phyloP scores from a whole-genome alignment of 139 green algal species.

The Edaphochlamys debaryana region DNA sequence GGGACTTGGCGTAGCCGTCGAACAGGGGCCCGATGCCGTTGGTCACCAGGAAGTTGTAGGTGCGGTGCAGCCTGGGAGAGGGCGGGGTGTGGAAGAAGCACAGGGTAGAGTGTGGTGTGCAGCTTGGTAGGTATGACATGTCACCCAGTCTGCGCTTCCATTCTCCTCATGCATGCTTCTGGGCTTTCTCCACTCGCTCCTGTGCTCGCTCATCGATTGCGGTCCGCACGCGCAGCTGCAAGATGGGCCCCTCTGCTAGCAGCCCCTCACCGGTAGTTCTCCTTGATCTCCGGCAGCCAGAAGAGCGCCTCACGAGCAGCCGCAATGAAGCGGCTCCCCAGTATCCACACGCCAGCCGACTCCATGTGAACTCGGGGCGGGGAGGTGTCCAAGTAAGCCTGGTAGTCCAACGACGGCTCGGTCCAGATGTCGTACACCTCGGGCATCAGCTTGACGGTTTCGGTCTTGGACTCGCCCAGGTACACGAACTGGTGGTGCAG shows the following conservation, averaged over 20 bases:
- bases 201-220: too few species aligned
- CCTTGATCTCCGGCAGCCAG: not conserved
- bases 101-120: too few species aligned
- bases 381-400: not conserved
- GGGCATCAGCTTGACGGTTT: not conserved
- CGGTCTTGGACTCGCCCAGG: not conserved
- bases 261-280: constrained; percentile 1
- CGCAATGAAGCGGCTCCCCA: not conserved
- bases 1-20: not conserved
- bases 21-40: not conserved
- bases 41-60: not conserved
- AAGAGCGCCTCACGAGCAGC: not conserved
- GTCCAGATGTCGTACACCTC: not conserved
- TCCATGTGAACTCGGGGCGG: too few species aligned
- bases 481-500: not conserved
- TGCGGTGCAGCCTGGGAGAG: not conserved
- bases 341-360: not conserved
- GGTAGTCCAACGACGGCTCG: not conserved
- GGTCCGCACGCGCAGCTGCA: too few species aligned
- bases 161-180: too few species aligned
- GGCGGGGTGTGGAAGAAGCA: too few species aligned
- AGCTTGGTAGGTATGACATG: too few species aligned
- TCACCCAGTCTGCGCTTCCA: too few species aligned
- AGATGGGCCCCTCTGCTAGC: too few species aligned
- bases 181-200: too few species aligned